Percentiles rank a stretch among this genome's conserved stretches.
Evolutionary conservation across 805 yeast species (phyloP).

Genomic region (Pichia nakasei): DNA sequence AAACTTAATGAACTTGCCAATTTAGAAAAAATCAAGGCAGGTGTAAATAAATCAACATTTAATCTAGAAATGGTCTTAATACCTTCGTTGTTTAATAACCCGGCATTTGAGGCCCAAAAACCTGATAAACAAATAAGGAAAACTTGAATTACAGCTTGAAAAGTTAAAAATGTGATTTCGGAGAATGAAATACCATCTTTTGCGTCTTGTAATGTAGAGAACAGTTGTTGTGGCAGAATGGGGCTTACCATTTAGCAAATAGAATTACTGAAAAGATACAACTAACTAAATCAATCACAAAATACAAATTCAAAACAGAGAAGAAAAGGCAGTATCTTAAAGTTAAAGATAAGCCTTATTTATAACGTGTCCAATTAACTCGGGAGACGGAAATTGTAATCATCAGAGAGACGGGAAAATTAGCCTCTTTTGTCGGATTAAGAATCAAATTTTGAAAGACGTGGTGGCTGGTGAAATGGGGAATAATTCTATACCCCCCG

Average conservation of each 20-base stretch:
- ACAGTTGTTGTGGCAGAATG: slow-evolving; percentile 4
- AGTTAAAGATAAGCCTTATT: too few relatives aligned
- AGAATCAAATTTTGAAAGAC: too few relatives aligned
- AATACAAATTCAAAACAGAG: neutral
- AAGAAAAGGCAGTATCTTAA: too few relatives aligned
- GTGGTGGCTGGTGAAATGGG: too few relatives aligned
- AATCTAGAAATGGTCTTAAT: slow-evolving; percentile 69
- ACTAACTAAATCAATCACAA: neutral
- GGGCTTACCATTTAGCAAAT: neutral
- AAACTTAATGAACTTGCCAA: slow-evolving; percentile 59
- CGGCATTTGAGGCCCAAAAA: slow-evolving; percentile 69
- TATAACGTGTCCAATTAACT: too few relatives aligned
- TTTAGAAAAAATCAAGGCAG: slow-evolving; percentile 87
- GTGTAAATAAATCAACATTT: slow-evolving; percentile 90
- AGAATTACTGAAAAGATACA: neutral
- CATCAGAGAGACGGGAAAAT: too few relatives aligned
- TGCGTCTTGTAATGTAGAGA: slow-evolving; percentile 3
- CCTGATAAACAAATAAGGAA: slow-evolving; percentile 83
- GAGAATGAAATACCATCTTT: slow-evolving; percentile 15
- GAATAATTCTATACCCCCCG: too few relatives aligned
- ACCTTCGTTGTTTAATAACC: slow-evolving; percentile 59
- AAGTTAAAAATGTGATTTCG: slow-evolving; percentile 56
- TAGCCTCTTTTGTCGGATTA: too few relatives aligned
- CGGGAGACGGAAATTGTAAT: too few relatives aligned
- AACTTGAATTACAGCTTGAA: slow-evolving; percentile 88